Evolutionary conservation across 1,284 basidiomycete genomes (phyloP).

Genomic region (Anthracocystis walkeri): DNA sequence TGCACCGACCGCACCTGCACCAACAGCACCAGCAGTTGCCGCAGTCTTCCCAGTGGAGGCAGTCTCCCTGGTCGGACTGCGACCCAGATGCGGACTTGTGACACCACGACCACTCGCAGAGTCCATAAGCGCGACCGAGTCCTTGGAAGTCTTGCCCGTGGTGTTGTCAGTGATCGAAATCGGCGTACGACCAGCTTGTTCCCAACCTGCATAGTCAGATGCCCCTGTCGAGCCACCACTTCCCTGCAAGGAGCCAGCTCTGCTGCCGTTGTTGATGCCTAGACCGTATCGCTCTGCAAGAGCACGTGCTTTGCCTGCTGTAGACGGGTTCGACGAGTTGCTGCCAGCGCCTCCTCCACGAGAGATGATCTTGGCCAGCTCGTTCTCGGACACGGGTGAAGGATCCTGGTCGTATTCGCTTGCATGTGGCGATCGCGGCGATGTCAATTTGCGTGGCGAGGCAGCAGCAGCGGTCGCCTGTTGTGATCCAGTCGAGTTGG

Average conservation of each 20-base stretch:
- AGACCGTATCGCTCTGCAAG: constrained; percentile 44
- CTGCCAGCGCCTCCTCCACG: constrained; percentile 18
- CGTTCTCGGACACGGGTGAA: constrained; percentile 57
- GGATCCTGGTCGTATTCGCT: constrained; percentile 58
- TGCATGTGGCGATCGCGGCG: constrained; percentile 42
- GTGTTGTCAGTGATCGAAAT: constrained; percentile 52
- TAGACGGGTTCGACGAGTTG: background rate
- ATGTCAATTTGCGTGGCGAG: constrained; percentile 15
- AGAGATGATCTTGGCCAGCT: constrained; percentile 61
- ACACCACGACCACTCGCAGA: constrained; percentile 42
- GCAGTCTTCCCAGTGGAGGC: background rate
- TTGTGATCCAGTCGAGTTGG: constrained; percentile 4
- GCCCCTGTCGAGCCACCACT: constrained; percentile 1
- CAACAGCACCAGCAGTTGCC: constrained; percentile 15
- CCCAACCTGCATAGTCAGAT: constrained; percentile 45
- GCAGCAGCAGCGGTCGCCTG: constrained; percentile 4
- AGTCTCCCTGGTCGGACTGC: constrained; percentile 23
- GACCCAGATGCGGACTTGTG: constrained; percentile 27
- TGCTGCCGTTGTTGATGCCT: constrained; percentile 32
- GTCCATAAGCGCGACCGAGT: constrained; percentile 51
- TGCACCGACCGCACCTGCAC: constrained; percentile 4
- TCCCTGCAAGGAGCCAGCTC: constrained; percentile 9
- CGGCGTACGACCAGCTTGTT: constrained; percentile 51
- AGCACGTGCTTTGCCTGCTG: constrained; percentile 25
- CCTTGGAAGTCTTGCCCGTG: constrained; percentile 6